These are phyloP conservation scores for Musa troglodytarum DNA, from an alignment of 176 grass and related monocot genomes.

Conservation along the genomic window DNA sequence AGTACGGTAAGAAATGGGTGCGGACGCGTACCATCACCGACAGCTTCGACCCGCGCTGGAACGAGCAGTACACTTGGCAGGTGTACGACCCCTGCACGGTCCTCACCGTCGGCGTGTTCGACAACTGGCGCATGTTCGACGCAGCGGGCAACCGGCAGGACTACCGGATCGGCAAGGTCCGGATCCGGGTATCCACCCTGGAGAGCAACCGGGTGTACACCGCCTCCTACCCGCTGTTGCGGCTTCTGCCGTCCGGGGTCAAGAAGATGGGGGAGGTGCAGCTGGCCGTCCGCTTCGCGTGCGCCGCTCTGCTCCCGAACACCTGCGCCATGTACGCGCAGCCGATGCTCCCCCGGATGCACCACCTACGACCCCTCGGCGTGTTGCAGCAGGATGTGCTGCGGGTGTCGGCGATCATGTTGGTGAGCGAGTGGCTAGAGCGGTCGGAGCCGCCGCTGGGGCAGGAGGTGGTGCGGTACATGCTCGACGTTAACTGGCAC, in stretches of 20 bases:
- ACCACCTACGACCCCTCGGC: slow-evolving; percentile 83
- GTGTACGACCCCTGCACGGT: slow-evolving; percentile 97
- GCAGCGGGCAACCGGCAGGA: slow-evolving; percentile 45
- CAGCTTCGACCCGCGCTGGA: slow-evolving; percentile 83
- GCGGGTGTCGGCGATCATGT: slow-evolving; percentile 62
- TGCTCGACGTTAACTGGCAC: slow-evolving; percentile 78
- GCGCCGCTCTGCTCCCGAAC: slow-evolving; percentile 51
- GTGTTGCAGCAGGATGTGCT: slow-evolving; percentile 87
- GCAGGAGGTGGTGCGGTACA: slow-evolving; percentile 67
- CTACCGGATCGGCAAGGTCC: slow-evolving; percentile 88
- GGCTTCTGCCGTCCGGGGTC: slow-evolving; percentile 71
- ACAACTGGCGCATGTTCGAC: slow-evolving; percentile 98
- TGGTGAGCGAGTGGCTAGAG: slow-evolving; percentile 55
- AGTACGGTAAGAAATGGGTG: slow-evolving; percentile 99
- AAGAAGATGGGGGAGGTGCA: slow-evolving; percentile 99
- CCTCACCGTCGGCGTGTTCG: slow-evolving; percentile 82
- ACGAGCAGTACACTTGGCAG: slow-evolving; percentile 99
- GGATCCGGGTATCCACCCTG: slow-evolving; percentile 76
- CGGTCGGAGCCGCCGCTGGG: slow-evolving; percentile 85
- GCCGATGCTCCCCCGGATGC: slow-evolving; percentile 78
- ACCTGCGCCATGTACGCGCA: slow-evolving; percentile 76
- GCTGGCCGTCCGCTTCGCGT: slow-evolving; percentile 76
- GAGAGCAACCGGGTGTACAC: slow-evolving; percentile 82
- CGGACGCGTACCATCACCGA: slow-evolving; percentile 83
- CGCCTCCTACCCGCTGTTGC: slow-evolving; percentile 64